phyloP scores from a whole-genome alignment of 2,329 filamentous ascomycete species.

The Trichoderma brevicompactum region DNA sequence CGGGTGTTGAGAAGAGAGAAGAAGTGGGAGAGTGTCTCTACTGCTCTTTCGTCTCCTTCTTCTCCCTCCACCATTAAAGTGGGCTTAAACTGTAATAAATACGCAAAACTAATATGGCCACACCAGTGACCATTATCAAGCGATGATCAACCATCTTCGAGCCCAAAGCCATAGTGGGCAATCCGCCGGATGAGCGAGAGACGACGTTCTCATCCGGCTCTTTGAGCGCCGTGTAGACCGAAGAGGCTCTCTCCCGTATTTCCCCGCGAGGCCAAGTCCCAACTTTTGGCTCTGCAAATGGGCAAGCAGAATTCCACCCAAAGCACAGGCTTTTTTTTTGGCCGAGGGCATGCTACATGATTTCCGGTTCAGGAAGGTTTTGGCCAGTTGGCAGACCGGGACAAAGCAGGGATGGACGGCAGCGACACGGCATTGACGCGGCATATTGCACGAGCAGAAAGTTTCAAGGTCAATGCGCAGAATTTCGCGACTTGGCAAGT shows the following conservation, averaged over 20 bases:
- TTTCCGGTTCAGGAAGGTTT: conserved; percentile 17
- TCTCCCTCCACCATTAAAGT: background rate
- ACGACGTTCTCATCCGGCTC: conserved; percentile 6
- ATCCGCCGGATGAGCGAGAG: conserved; percentile 16
- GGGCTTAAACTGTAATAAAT: background rate
- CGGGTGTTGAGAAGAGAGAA: background rate
- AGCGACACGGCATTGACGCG: conserved; percentile 15
- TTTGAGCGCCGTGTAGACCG: conserved; percentile 7
- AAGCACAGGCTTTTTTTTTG: background rate
- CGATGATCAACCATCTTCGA: conserved; percentile 51
- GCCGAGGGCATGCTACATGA: background rate
- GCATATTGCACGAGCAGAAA: conserved; percentile 27
- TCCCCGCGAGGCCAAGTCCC: conserved; percentile 1
- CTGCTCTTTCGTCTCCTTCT: background rate
- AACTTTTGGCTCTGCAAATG: conserved; percentile 5
- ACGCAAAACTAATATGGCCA: conserved; percentile 3
- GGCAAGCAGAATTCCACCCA: conserved; percentile 4
- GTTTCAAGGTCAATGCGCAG: conserved; percentile 23
- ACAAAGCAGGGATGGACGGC: conserved; percentile 16
- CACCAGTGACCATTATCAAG: conserved; percentile 63
- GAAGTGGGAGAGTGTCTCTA: background rate
- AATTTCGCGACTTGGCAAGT: conserved; percentile 17
- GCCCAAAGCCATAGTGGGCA: conserved; percentile 17
- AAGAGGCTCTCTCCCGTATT: conserved; percentile 7
- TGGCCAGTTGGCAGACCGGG: conserved; percentile 1